These are phyloP conservation scores for Canariomyces notabilis DNA, from an alignment of 2,329 filamentous ascomycete species.

Conservation along the genomic window DNA sequence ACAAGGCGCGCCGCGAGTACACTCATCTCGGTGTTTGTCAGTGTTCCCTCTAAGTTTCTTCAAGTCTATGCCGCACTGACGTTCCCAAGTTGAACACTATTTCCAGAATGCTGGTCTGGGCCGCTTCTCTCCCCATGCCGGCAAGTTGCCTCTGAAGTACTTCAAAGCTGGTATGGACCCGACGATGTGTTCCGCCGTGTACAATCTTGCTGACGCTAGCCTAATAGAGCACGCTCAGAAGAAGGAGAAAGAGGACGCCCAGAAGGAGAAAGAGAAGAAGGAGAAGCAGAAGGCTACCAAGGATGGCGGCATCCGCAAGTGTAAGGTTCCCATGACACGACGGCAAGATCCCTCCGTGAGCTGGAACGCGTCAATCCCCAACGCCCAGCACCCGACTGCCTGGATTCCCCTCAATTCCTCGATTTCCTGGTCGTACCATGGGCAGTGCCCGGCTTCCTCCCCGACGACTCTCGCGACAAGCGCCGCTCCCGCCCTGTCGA, in stretches of 20 bases:
- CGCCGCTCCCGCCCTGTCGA: not conserved
- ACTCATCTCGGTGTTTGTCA: conserved; percentile 28
- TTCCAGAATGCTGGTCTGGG: conserved; percentile 28
- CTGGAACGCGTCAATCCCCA: not conserved
- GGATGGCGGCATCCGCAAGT: not conserved
- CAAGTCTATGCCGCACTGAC: not conserved
- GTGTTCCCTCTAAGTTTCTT: conserved; percentile 13
- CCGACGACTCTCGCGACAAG: not conserved
- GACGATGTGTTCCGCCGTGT: no score
- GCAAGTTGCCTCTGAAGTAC: conserved; percentile 2
- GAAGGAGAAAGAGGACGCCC: not conserved
- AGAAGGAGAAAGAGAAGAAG: not conserved
- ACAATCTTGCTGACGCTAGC: conserved; percentile 1
- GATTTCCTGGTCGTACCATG: not conserved
- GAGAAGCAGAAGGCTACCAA: not conserved
- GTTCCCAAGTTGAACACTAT: conserved; percentile 30
- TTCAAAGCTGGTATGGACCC: conserved; percentile 5
- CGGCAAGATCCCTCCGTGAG: not conserved
- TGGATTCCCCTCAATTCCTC: no score
- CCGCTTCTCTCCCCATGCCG: conserved; percentile 23
- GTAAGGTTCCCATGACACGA: not conserved
- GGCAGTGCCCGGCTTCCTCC: not conserved
- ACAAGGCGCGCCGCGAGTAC: conserved; percentile 24
- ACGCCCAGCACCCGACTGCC: no score
- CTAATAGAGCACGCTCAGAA: not conserved